Evolutionary conservation across 306 rosid genomes (phyloP), one percentile per base, ranked within the genome.

Genomic region (Albizia julibrissin): DNA sequence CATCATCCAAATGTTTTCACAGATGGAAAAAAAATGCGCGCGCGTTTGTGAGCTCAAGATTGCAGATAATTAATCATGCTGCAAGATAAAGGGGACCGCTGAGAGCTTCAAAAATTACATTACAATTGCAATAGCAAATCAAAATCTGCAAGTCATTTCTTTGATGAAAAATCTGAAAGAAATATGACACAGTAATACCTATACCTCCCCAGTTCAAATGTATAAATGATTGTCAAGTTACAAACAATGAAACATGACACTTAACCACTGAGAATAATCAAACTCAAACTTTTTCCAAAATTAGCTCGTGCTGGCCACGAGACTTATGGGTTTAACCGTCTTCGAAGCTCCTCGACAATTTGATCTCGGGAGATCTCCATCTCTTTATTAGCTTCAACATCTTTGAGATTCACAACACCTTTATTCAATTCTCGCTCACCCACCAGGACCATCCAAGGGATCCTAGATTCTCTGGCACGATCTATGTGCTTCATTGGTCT

Each of bases 371-470:
- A 79, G 74, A 91, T 78, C 69, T 72, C 81, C 19, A 68, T 84
- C 40, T 89, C 93, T 52, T 77, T 80, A 15, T 42, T 69, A 15
- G 89, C 81, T 40, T 85, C 92, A 3, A 91, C 72, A 31, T 88
- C 82, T 79, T 93, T 95, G 59, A 93, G 79, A 72, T 67, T 88
- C 73, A 93, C 92, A 18, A 86, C 74, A 72, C 94, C 95, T 81
- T 89, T 95, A 5, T 76, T 89, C 87, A 83, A 27, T 83, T 92
- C 94, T 40, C 88, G 91, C 70, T 95, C 97, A 14, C 97, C 97
- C 62, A 88, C 89, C 27, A 93, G 73, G 58, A 95, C 77, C 91
- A 95, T 93, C 95, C 93, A 93, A n/a, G 98, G 98, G 58, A 95
- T 92, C 80, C 85, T 85, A 34, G 94, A 91, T 44, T 93, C 97